Evolutionary conservation across 1,284 basidiomycete genomes (phyloP), one percentile per base, ranked within the genome.

Genomic region (Puccinia coronata): DNA sequence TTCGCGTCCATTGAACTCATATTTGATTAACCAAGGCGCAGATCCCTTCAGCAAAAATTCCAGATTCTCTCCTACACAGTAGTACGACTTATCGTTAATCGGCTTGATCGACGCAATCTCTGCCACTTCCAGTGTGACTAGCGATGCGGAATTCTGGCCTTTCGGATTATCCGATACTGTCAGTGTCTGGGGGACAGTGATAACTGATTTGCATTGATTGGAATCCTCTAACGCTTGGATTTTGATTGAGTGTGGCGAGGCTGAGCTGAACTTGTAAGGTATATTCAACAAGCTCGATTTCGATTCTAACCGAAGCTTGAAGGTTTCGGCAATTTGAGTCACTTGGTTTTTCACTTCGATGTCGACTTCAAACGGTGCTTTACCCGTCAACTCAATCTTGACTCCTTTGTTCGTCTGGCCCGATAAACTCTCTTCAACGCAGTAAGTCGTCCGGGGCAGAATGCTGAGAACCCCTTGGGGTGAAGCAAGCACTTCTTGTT

Each of bases 1-100:
- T 25, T 89, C 86, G 86, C 92, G 93, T 71, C 91, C 91, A 83
- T 94, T 92, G 86, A 95, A 91, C 65, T 91, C 90, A 87, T 97
- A 95, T 91, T 91, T 91, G 80, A 99, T 91, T 6, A 91, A 92
- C 95, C 96, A 99, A 1, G 96, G 96, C n/a, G 96, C 91, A 67
- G 91, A 93, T 74, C 96, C 96, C 87, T 98, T 95, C 25, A 99
- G 88, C 84, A 96, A 91, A 89, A 96, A 98, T 83, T 95, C 93
- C 14, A 94, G 90, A 70, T 91, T 89, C 84, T 98, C 96, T 36
- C 96, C 96, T 12, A 95, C 92, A 86, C 96, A 99, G 83, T 93
- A 92, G 86, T 98, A 92, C 83, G 89, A 89, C 72, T 91, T 89
- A 63, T 91, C 88, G 83, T 92, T 92, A 83, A 94, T 91, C 0